phyloP scores from a whole-genome alignment of 1,284 basidiomycete species.

The Cryptococcus sp. region DNA sequence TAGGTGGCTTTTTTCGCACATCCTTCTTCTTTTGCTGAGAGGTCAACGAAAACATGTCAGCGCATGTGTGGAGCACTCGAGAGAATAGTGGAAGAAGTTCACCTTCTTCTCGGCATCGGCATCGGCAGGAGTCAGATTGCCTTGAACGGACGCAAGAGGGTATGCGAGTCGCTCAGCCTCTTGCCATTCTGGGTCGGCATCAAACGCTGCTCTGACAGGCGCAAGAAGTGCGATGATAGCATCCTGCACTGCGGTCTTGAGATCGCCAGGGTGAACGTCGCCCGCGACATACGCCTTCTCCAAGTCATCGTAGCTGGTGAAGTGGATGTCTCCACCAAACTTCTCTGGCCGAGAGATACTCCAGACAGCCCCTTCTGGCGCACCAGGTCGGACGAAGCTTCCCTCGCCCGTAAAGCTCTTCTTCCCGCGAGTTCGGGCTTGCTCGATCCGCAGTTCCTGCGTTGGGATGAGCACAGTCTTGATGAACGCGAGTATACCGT shows the following conservation, averaged over 20 bases:
- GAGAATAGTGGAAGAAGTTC: conserved; percentile 1
- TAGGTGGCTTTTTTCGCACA: conserved; percentile 39
- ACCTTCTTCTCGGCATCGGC: conserved; percentile 36
- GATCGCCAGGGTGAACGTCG: conserved; percentile 83
- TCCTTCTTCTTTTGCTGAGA: conserved; percentile 33
- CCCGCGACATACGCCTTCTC: conserved; percentile 75
- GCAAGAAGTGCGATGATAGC: conserved; percentile 76
- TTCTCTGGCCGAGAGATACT: conserved; percentile 74
- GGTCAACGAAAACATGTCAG: background rate
- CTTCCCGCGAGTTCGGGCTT: conserved; percentile 41
- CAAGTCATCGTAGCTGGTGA: conserved; percentile 66
- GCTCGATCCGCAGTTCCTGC: conserved; percentile 69
- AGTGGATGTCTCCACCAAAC: conserved; percentile 82
- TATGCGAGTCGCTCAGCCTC: conserved; percentile 78
- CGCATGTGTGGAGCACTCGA: background rate
- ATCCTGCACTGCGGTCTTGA: conserved; percentile 80
- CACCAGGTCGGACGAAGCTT: conserved; percentile 66
- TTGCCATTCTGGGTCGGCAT: conserved; percentile 77
- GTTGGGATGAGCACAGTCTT: conserved; percentile 88
- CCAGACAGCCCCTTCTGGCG: conserved; percentile 82
- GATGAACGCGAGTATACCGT: conserved; percentile 89
- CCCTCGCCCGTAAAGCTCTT: conserved; percentile 39
- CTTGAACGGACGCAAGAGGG: conserved; percentile 56
- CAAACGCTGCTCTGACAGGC: conserved; percentile 78
- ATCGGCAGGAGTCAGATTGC: conserved; percentile 16